phyloP scores from a whole-genome alignment of 805 yeast genomes.

The Kodamaea jinghongensis region DNA sequence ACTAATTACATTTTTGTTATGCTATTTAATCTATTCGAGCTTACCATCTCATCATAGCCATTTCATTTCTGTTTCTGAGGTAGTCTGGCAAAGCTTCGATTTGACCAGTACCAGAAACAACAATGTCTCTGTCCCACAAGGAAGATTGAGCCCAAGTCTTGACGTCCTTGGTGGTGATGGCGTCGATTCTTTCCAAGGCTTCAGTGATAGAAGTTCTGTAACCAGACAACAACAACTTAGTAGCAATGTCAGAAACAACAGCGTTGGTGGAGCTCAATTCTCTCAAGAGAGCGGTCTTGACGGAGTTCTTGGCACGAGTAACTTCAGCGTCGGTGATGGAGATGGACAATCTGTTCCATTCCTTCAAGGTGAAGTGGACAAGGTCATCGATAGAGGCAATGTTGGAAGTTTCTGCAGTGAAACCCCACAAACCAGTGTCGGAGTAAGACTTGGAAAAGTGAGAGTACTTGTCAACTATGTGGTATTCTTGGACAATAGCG shows the following conservation, averaged over 20 bases:
- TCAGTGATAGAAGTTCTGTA: conserved; percentile 60
- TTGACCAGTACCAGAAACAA: conserved; percentile 80
- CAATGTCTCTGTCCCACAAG: conserved; percentile 83
- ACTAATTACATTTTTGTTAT: neutral
- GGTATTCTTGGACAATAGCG: conserved; percentile 66
- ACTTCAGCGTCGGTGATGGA: conserved; percentile 76
- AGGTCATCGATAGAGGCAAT: conserved; percentile 66
- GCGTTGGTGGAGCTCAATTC: conserved; percentile 48
- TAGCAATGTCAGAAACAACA: conserved; percentile 57
- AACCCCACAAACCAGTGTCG: conserved; percentile 84
- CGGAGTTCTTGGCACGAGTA: conserved; percentile 69
- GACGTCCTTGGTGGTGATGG: conserved; percentile 56
- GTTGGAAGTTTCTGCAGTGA: conserved; percentile 63
- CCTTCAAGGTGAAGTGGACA: conserved; percentile 76
- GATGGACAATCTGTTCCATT: conserved; percentile 82
- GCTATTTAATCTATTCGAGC: conserved; percentile 2
- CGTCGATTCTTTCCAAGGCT: conserved; percentile 60
- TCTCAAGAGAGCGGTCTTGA: conserved; percentile 61
- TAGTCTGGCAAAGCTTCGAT: conserved; percentile 82
- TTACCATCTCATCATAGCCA: conserved; percentile 80
- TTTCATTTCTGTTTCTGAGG: conserved; percentile 82
- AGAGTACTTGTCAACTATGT: conserved; percentile 65
- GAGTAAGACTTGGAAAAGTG: conserved; percentile 74
- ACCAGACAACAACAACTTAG: conserved; percentile 57
- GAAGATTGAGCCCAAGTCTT: conserved; percentile 71